Percentiles rank a stretch among this genome's conserved stretches.
Conservation (phyloP, 192 early-diverging fungal species). For the Lobulomyces angularis region DNA sequence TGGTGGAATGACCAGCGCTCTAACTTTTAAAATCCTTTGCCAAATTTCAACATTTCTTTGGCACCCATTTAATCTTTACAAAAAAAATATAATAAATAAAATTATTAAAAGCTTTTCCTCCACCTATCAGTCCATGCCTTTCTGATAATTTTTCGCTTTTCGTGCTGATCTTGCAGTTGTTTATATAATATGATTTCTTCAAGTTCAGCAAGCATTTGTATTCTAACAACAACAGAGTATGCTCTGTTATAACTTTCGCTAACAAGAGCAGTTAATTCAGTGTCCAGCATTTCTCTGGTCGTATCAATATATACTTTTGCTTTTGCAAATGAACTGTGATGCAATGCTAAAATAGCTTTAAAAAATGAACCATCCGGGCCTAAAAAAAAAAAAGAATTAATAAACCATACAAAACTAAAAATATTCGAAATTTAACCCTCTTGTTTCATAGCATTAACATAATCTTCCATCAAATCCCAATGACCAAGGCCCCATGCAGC, state of each 20-base stretch:
- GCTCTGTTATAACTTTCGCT: slow-evolving; percentile 91
- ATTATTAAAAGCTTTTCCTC: background rate
- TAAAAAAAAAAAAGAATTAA: too few species aligned
- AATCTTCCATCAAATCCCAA: slow-evolving; percentile 82
- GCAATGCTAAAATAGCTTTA: slow-evolving; percentile 69
- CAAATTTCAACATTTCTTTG: slow-evolving; percentile 92
- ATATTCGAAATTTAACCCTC: too few species aligned
- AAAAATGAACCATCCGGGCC: slow-evolving; percentile 71
- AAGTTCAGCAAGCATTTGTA: slow-evolving; percentile 94
- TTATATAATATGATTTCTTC: slow-evolving; percentile 94
- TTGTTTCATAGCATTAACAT: slow-evolving; percentile 63
- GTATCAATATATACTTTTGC: slow-evolving; percentile 64
- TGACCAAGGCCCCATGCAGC: slow-evolving; percentile 85
- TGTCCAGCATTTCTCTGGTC: slow-evolving; percentile 71
- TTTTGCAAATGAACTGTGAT: slow-evolving; percentile 61
- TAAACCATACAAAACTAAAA: too few species aligned
- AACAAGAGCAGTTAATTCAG: slow-evolving; percentile 71
- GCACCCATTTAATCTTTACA: slow-evolving; percentile 63
- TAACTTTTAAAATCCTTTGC: slow-evolving; percentile 80
- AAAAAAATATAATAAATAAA: background rate
- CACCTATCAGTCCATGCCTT: slow-evolving; percentile 72
- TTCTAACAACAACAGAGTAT: slow-evolving; percentile 76
- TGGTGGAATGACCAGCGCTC: slow-evolving; percentile 77
- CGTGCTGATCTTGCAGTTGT: slow-evolving; percentile 61
- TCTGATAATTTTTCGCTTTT: slow-evolving; percentile 60